Base-by-base conservation (phyloP, 306 rosid species). In the Oemleria cerasiformis region DNA sequence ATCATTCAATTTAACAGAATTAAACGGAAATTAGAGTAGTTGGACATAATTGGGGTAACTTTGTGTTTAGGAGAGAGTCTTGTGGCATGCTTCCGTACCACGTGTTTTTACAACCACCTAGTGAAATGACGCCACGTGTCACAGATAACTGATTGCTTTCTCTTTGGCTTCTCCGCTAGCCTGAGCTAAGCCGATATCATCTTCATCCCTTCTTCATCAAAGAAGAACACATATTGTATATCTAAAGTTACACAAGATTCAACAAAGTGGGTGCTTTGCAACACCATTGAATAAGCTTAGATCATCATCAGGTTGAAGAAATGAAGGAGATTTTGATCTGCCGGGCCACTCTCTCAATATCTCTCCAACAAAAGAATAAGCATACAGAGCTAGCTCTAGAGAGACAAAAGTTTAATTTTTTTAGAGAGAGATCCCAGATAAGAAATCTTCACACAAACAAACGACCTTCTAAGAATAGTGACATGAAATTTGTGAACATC, bases 401-500 rank as follows among this genome's bases (percentile, higher is more conserved):
- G 77, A 85, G 71, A 78, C 63, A 66, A 62, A 80, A 79, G 79
- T 72, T 79, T 55, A 54, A 25, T 38, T 71, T 59, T 73, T 68
- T 53, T 36, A 87, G 87, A 86, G 88, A 87, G 98, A 90, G 88
- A 91, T 93, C 98, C 97, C 85, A 93, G 94, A 91, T 88, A 88
- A 92, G 97, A 90, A 93, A 86, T 91, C 92, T 88, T 76, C 94
- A 77, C 89, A 80, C 87, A 84, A 88, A 91, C 96, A 90, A 91
- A 91, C 91, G 96, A 93, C 88, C 91, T 91, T 94, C 96, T 82
- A 84, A 87, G 96, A 91, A 94, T 95, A 94, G 92, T 89, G 97
- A 94, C 98, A 89, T 85, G 88, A 88, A 84, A 89, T 94, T 91
- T 94, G 98, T 94, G 97, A 86, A 91, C 91, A 89, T 91, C 96